Base-by-base conservation (phyloP, 306 rosid genomes). In the Bauhinia variegata region DNA sequence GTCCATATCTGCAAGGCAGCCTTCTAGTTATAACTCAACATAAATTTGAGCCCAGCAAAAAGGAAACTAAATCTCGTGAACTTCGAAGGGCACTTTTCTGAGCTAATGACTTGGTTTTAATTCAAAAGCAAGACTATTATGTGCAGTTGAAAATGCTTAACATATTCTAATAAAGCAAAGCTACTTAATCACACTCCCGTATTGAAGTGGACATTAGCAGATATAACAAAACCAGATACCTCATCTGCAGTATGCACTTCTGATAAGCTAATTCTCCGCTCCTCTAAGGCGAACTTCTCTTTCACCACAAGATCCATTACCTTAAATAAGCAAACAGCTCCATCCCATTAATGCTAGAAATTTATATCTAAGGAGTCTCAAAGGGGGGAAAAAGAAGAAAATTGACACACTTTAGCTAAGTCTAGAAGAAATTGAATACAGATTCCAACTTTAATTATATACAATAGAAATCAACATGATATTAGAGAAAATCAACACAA, bases 191-290 rank as follows among this genome's bases (percentile, higher is more conserved):
- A 44, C 31, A 4, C 57, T 4, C 11, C 60, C n/a, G n/a, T n/a
- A n/a, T n/a, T n/a, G n/a, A n/a, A n/a, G n/a, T n/a, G n/a, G n/a
- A n/a, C 49, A 14, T 41, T 5, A 34, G 34, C 53, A 57, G 60
- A 74, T 16, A 50, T 23, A 23, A 2, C 28, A 23, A 23, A 23
- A 23, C 41, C 41, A 46, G 12, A 46, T 57, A 90, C 96, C 97
- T 90, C 97, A 51, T 90, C 97, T 15, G 97, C 92, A 39, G 90
- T 90, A 66, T 85, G 95, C 56, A 85, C 88, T 66, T 90, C 95
- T 31, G 97, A 90, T 42, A 90, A 71, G 75, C 97, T 87, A 52
- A 90, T 87, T 67, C 84, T 80, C 65, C 97, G 81, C 78, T 90
- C 95, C 87, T 78, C 90, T 69, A 90, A 77, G 72, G 68, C 46